Evolutionary conservation across 371 early-diverging fungal genomes (phyloP), one percentile per base, ranked within the genome.

Genomic region (Saksenaea oblongispora): DNA sequence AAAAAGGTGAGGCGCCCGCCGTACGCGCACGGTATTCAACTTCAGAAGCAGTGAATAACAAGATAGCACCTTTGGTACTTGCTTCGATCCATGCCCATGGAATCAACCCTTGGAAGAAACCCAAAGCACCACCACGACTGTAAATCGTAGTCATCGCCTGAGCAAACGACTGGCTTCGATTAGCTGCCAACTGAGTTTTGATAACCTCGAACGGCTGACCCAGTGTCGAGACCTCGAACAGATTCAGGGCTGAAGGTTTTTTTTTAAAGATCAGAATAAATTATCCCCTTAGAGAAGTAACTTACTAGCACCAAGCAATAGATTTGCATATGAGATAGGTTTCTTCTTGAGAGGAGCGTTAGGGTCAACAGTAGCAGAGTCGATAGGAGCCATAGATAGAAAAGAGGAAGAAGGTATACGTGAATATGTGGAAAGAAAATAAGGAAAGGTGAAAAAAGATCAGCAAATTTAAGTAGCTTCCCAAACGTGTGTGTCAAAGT

Each of bases 1-100:
- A 58, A 61, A 75, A 87, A 56, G 79, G 87, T 64, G 84, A 85
- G 27, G 75, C 89, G 70, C 72, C 91, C 67, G 66, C 73, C 54
- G 61, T 79, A 34, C 75, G 84, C 58, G 81, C 83, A 17, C 75
- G 75, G 70, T 94, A 92, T 77, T 98, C 98, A 59, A 97, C 78
- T 78, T 97, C 98, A 24, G 91, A 88, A 7, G 95, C 91, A n/a
- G 96, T 89, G 72, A 97, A 98, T 59, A 98, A 79, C 34, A 98
- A 82, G 17, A 95, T 95, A 24, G 94, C 97, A 70, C 98, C 98
- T 73, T 97, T 97, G 28, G 97, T 95, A 39, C 51, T 60, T 51
- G 69, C 80, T 75, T 94, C 95, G 73, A 95, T 94, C 96, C 94
- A 94, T 14, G 95, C 95, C 95, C 96, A 93, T 54, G 90, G 89